Percentiles rank a stretch among this genome's conserved stretches.
Evolutionary conservation across 2,329 filamentous ascomycete genomes (phyloP).

Genomic region (Delphinella strobiligena): DNA sequence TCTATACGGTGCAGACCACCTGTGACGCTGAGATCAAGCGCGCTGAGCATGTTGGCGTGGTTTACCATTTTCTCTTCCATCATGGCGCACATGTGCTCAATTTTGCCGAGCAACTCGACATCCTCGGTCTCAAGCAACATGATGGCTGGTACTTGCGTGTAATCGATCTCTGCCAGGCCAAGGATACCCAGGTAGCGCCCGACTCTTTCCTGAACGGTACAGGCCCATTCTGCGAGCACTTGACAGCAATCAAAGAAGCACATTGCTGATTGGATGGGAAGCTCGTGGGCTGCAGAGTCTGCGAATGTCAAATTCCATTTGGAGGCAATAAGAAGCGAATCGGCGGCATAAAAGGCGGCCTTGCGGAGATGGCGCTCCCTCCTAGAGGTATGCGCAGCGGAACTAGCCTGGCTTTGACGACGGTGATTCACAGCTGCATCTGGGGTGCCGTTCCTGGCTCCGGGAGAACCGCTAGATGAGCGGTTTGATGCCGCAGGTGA

Average conservation of each 20-base stretch:
- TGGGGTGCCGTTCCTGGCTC: conserved; percentile 1
- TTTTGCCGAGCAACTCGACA: conserved; percentile 68
- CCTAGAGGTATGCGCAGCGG: conserved; percentile 8
- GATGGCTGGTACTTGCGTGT: conserved; percentile 68
- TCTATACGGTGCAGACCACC: conserved; percentile 28
- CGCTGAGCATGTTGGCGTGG: conserved; percentile 43
- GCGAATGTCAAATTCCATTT: conserved; percentile 76
- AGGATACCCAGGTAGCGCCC: conserved; percentile 79
- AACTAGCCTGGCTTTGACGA: conserved; percentile 18
- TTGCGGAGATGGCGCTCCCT: conserved; percentile 82
- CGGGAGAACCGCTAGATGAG: conserved; percentile 16
- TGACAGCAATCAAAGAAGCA: conserved; percentile 91
- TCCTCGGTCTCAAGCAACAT: conserved; percentile 91
- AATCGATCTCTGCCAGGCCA: conserved; percentile 69
- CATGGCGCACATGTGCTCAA: conserved; percentile 64
- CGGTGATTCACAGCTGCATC: conserved; percentile 1
- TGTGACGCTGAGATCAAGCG: conserved; percentile 38
- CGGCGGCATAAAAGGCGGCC: conserved; percentile 89
- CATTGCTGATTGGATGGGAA: conserved; percentile 82
- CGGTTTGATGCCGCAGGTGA: conserved; percentile 4
- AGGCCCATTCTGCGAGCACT: conserved; percentile 87
- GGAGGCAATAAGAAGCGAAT: conserved; percentile 80
- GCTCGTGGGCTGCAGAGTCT: conserved; percentile 69
- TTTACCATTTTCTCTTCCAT: conserved; percentile 62
- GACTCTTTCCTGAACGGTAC: conserved; percentile 87